A percentile compares a stretch with the other conserved stretches of the same genome.
Evolutionary conservation across 257 asterid species (phyloP).

Genomic region (Verbena officinalis): DNA sequence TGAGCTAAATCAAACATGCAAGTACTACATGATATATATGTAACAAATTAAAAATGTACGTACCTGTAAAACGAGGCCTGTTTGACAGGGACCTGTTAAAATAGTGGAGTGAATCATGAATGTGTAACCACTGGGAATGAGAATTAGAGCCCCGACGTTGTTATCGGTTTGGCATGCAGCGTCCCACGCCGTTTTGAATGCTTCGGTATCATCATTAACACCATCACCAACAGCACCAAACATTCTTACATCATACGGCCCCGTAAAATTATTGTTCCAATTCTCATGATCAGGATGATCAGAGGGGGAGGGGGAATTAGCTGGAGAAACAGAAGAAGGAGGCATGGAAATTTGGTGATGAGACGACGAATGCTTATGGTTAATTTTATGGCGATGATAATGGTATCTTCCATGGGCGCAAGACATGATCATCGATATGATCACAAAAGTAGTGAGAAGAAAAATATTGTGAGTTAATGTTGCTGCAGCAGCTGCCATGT

Average conservation of each 20-base stretch:
- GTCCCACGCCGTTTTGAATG: slow-evolving; percentile 62
- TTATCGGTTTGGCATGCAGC: slow-evolving; percentile 48
- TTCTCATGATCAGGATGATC: slow-evolving; percentile 32
- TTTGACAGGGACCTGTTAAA: slow-evolving; percentile 65
- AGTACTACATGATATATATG: too few relatives aligned
- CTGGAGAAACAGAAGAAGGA: slow-evolving; percentile 40
- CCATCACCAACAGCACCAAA: slow-evolving; percentile 63
- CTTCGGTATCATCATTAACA: slow-evolving; percentile 48
- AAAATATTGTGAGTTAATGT: too few relatives aligned
- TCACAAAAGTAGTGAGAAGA: slow-evolving; percentile 23
- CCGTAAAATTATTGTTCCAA: neutral
- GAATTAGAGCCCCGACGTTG: slow-evolving; percentile 39
- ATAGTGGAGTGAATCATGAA: slow-evolving; percentile 63
- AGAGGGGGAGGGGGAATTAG: slow-evolving; percentile 34
- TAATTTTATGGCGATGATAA: slow-evolving; percentile 41
- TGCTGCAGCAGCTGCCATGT: slow-evolving; percentile 2
- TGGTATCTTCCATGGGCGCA: slow-evolving; percentile 46
- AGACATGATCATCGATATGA: slow-evolving; percentile 2
- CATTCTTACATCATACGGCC: slow-evolving; percentile 44
- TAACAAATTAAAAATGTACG: too few relatives aligned
- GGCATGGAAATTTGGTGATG: slow-evolving; percentile 41
- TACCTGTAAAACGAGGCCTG: slow-evolving; percentile 52
- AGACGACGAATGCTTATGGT: slow-evolving; percentile 28
- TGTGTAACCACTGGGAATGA: slow-evolving; percentile 44
- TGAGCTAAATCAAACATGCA: too few relatives aligned